These are phyloP conservation scores for Phanerochaete carnosa DNA, from an alignment of 768 basidiomycete genomes.

Conservation along the genomic window DNA sequence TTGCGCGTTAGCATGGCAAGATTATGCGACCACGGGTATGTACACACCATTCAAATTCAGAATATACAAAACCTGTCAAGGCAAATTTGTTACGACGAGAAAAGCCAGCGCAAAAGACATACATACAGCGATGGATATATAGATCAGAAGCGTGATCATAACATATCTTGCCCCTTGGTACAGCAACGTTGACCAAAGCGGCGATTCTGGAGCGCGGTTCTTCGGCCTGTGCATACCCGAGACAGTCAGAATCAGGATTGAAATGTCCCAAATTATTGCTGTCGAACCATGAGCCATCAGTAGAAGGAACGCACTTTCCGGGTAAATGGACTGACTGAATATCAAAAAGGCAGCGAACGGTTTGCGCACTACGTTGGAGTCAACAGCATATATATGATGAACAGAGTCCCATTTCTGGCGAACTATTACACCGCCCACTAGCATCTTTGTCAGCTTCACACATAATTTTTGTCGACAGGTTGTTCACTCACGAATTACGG, in stretches of 20 bases:
- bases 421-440: not conserved
- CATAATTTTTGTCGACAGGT: too few relatives aligned
- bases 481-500: not conserved
- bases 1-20: not conserved
- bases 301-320: not conserved
- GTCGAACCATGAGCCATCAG: not conserved
- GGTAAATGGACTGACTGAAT: slow-evolving; percentile 7
- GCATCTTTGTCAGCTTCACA: not conserved
- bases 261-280: slow-evolving; percentile 13
- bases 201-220: not conserved
- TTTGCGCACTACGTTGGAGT: not conserved
- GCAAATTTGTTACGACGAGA: too few relatives aligned
- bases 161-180: not conserved
- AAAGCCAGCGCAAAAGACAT: not conserved
- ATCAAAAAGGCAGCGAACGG: slow-evolving; percentile 1
- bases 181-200: not conserved
- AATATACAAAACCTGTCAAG: not conserved
- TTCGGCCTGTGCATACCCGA: slow-evolving; percentile 8
- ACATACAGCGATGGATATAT: slow-evolving; percentile 2
- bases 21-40: not conserved
- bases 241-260: slow-evolving; percentile 8
- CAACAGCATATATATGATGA: not conserved
- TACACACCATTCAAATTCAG: slow-evolving; percentile 11
- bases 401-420: too few relatives aligned
- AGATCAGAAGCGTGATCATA: slow-evolving; percentile 3